These are phyloP conservation scores for Petunia secreta DNA, from an alignment of 257 asterid genomes.

Conservation along the genomic window DNA sequence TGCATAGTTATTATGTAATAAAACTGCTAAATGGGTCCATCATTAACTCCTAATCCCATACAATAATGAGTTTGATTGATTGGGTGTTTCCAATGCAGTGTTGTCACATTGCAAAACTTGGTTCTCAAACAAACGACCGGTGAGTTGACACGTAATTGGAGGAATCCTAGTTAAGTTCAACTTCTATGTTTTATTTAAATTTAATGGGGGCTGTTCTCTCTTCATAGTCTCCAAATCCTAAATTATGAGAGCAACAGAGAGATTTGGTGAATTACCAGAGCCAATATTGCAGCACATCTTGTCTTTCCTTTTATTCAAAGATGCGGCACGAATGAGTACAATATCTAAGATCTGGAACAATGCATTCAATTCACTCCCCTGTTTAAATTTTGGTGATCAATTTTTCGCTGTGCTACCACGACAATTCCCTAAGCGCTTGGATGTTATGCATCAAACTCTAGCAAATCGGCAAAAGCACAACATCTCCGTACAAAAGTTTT, in stretches of 20 bases:
- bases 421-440: not conserved
- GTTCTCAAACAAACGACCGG: no score
- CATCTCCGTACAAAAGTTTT: not conserved
- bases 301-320: not conserved
- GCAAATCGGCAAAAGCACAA: not conserved
- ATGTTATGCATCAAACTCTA: not conserved
- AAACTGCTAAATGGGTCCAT: no score
- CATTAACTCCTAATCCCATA: no score
- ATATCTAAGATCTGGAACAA: conserved; percentile 3
- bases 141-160: no score
- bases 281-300: not conserved
- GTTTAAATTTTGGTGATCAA: not conserved
- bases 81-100: no score
- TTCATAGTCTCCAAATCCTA: no score
- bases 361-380: not conserved
- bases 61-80: no score
- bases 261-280: not conserved
- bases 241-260: not conserved
- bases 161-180: no score
- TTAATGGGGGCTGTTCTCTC: no score
- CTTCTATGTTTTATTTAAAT: no score
- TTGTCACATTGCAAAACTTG: no score
- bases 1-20: no score
- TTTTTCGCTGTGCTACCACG: not conserved
- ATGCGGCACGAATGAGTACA: not conserved